Base-by-base conservation (phyloP, 768 basidiomycete genomes). In the Cytidiella melzeri region DNA sequence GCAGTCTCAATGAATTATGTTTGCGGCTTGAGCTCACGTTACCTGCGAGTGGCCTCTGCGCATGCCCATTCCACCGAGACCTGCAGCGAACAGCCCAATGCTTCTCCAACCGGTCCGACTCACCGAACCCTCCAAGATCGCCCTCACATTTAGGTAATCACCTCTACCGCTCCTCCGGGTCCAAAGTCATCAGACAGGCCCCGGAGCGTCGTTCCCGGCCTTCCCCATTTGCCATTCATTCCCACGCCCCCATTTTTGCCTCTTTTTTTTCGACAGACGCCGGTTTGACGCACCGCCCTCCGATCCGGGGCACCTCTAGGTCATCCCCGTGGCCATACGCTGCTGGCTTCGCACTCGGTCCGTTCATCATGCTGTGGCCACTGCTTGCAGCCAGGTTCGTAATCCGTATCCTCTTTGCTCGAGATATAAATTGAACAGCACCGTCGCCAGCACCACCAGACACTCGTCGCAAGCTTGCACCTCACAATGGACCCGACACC, bases 401-500 rank as follows among this genome's bases (percentile, higher is more conserved):
- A 7, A 7, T 34, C 30, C 15, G 30, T 34, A 15, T 7, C 15
- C 30, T 34, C 30, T 34, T 34, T 34, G 7, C 15, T 34, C 15
- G 15, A 34, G 7, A 15, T 7, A 34, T 34, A 15, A 34, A n/a
- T n/a, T n/a, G n/a, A n/a, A n/a, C n/a, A n/a, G n/a, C n/a, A n/a
- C n/a, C n/a, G n/a, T n/a, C n/a, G n/a, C n/a, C n/a, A n/a, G n/a
- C n/a, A n/a, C n/a, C n/a, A n/a, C n/a, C n/a, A n/a, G n/a, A n/a
- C n/a, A n/a, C n/a, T n/a, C 30, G 53, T 53, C 48, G 15, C 45
- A n/a, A 26, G 15, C 48, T 19, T 42, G 39, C 52, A 36, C 46
- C 43, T 36, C 47, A 27, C 24, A 24, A 82, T 83, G 79, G 75
- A 80, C 60, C 70, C 73, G 51, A 72, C 80, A 34, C 79, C 82